These are phyloP conservation scores for Bruguiera gymnorhiza DNA, from an alignment of 345 rosid species.

Conservation along the genomic window DNA sequence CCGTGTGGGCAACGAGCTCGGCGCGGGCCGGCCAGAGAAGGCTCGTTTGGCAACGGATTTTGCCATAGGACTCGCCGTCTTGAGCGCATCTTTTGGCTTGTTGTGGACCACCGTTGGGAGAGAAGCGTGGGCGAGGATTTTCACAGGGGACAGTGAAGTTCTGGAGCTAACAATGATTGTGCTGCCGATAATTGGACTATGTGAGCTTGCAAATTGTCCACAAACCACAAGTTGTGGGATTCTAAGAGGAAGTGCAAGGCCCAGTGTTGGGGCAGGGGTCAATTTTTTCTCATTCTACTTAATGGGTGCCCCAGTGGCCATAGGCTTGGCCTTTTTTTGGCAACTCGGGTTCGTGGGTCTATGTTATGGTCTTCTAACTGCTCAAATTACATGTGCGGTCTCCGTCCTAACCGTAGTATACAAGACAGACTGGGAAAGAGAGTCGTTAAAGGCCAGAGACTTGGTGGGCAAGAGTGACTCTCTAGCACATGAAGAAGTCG, in stretches of 20 bases:
- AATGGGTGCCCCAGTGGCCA: constrained; percentile 41
- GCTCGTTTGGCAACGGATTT: constrained; percentile 58
- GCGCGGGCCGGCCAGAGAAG: constrained; percentile 59
- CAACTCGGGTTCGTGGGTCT: constrained; percentile 73
- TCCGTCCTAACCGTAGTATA: constrained; percentile 62
- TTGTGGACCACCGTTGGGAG: constrained; percentile 67
- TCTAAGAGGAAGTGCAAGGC: constrained; percentile 44
- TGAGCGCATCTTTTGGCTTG: constrained; percentile 52
- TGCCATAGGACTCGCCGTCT: constrained; percentile 48
- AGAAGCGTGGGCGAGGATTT: constrained; percentile 63
- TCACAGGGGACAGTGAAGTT: constrained; percentile 52
- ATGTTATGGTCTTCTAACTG: constrained; percentile 78
- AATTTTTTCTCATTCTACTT: constrained; percentile 40
- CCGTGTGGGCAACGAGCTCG: constrained; percentile 83
- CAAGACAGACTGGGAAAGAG: constrained; percentile 75
- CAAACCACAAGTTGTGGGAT: constrained; percentile 35
- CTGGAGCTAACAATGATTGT: constrained; percentile 23
- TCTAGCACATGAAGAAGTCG: constrained; percentile 34
- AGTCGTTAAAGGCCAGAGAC: constrained; percentile 59
- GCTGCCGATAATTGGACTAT: constrained; percentile 32
- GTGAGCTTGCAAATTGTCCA: constrained; percentile 38
- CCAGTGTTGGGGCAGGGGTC: constrained; percentile 35
- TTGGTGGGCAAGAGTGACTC: constrained; percentile 48
- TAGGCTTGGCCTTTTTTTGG: constrained; percentile 59
- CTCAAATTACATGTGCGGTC: constrained; percentile 71